Evolutionary conservation across 2,329 filamentous ascomycete species (phyloP).

Genomic region (Trichoderma gracile): DNA sequence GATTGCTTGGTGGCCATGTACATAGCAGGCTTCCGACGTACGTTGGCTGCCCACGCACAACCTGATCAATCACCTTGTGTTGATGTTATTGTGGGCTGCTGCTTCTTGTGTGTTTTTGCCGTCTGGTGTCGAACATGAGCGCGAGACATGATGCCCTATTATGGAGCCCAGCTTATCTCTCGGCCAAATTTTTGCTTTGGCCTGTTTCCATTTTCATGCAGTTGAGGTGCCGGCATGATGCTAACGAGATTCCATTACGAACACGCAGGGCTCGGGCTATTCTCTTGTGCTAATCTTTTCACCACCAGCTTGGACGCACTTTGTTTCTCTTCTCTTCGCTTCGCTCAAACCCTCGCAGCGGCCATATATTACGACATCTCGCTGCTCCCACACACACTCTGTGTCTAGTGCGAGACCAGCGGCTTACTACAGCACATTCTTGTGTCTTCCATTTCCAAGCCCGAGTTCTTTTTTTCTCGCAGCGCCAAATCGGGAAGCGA

Average conservation of each 20-base stretch:
- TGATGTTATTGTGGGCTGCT: conserved; percentile 20
- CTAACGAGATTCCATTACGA: conserved; percentile 14
- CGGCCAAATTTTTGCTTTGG: background rate
- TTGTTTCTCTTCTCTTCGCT: background rate
- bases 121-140: background rate
- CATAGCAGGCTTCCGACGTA: conserved; percentile 17
- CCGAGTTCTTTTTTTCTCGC: background rate
- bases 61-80: conserved; percentile 22
- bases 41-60: conserved; percentile 14
- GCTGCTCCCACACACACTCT: background rate
- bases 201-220: background rate
- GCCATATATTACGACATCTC: conserved; percentile 21
- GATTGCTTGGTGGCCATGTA: conserved; percentile 12
- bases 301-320: too few species aligned
- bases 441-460: background rate
- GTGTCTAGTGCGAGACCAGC: background rate
- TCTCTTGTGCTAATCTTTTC: background rate
- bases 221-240: conserved; percentile 11
- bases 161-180: conserved; percentile 22
- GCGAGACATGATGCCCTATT: conserved; percentile 22
- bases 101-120: background rate
- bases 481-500: background rate
- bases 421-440: background rate
- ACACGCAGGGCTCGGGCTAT: background rate
- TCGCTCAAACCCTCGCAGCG: background rate